A percentile compares a stretch with the other conserved stretches of the same genome.
phyloP scores from a whole-genome alignment of 2,329 filamentous ascomycete genomes.

The Cryphonectria radicalis region DNA sequence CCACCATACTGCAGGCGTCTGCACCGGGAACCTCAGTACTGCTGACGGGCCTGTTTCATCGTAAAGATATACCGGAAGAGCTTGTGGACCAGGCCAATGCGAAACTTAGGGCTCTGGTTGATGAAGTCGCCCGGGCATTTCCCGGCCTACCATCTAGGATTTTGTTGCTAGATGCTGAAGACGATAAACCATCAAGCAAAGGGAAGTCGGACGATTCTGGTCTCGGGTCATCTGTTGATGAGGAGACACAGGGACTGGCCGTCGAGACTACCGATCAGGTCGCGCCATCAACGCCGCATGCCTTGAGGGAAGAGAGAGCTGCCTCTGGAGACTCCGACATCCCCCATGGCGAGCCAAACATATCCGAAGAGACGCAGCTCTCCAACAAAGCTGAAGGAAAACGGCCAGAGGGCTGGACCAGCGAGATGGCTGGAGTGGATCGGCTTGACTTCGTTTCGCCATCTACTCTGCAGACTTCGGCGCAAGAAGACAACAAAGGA shows the following conservation, averaged over 20 bases:
- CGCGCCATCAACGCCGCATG: neutral
- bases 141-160: neutral
- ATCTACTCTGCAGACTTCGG: neutral
- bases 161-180: neutral
- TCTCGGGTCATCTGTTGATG: neutral
- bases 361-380: neutral
- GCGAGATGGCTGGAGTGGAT: neutral
- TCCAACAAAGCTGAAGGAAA: neutral
- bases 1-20: neutral
- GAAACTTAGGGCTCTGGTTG: slow-evolving; percentile 11
- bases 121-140: neutral
- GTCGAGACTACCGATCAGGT: neutral
- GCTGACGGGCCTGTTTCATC: slow-evolving; percentile 32
- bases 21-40: slow-evolving; percentile 25
- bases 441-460: neutral
- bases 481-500: neutral
- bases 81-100: slow-evolving; percentile 30
- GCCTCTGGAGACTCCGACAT: neutral
- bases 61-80: slow-evolving; percentile 30
- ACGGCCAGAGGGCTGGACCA: neutral
- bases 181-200: neutral
- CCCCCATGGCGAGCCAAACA: neutral
- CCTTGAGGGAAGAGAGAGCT: neutral
- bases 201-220: neutral
- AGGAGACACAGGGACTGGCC: neutral